Base-by-base conservation (phyloP, 768 basidiomycete species). In the Suillus tomentosus region DNA sequence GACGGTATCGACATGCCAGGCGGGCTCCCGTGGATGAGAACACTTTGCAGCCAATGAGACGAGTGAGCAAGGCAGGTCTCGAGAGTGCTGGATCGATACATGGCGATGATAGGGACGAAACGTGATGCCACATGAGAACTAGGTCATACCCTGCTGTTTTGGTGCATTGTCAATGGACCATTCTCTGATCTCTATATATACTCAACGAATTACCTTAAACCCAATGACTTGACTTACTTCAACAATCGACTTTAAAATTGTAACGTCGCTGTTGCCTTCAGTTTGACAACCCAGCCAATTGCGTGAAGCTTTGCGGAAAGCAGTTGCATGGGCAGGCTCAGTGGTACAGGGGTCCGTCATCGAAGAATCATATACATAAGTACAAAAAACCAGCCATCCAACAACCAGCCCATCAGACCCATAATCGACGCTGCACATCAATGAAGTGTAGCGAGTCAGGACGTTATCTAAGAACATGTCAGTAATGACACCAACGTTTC, bases 61-160 rank as follows among this genome's bases (percentile, higher is more conserved):
- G 95, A 67, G 95, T 95, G 65, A 95, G 92, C 74, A 97, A 97
- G 78, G 95, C 95, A 6, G 95, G 95, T 39, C 77, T 97, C 67
- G 95, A 97, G 80, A 94, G 87, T 71, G 83, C 81, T 58, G n/a
- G 62, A 55, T 68, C 63, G 45, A 62, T 14, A 42, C 13, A 42
- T 42, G 24, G 24, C 5, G 40, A 31, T 13, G 40, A 58, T 2
- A 10, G 40, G 40, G 40, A 58, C 5, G 39, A 24, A 40, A 58
- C 24, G 1, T 58, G 57, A 58, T 42, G 3, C 10, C 17, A 40
- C 11, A 27, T 42, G 13, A 15, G 24, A 43, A 11, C 24, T 24
- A 27, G 15, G 39, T n/a, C 15, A 40, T 57, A 57, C 39, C 22
- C 39, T 40, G 22, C 22, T 24, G 37, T 57, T 22, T 57, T 39